A percentile compares a stretch with the other conserved stretches of the same genome.
Evolutionary conservation across 331 rosid species (phyloP).

Genomic region (Spiraea crenata): DNA sequence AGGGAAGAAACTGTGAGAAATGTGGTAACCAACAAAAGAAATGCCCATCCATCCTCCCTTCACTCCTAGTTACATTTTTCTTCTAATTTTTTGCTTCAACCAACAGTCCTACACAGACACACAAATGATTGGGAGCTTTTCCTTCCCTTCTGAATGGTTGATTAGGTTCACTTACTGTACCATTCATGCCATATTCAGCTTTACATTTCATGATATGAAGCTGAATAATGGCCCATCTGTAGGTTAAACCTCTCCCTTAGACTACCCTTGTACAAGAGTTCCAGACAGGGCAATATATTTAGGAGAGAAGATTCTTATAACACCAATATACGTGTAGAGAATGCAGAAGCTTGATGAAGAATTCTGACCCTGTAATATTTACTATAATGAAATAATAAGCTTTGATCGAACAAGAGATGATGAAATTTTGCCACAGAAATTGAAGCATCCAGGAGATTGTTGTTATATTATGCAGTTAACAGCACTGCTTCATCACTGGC

Average conservation of each 20-base stretch:
- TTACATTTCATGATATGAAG: slow-evolving; percentile 59
- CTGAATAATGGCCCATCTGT: slow-evolving; percentile 28
- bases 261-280: slow-evolving; percentile 10
- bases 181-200: slow-evolving; percentile 18
- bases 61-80: slow-evolving; percentile 26
- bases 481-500: not conserved
- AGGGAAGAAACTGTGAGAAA: slow-evolving; percentile 66
- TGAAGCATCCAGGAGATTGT: slow-evolving; percentile 22
- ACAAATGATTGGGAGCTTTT: slow-evolving; percentile 27
- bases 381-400: slow-evolving; percentile 12
- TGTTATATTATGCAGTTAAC: slow-evolving; percentile 9
- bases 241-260: slow-evolving; percentile 24
- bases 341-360: slow-evolving; percentile 22
- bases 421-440: not conserved
- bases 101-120: slow-evolving; percentile 7
- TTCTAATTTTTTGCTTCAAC: slow-evolving; percentile 6
- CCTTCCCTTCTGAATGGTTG: slow-evolving; percentile 11
- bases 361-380: not conserved
- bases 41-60: slow-evolving; percentile 46
- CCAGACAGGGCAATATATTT: not conserved
- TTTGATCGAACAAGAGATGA: not conserved
- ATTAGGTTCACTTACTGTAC: slow-evolving; percentile 23
- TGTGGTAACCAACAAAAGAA: slow-evolving; percentile 49
- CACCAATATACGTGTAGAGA: slow-evolving; percentile 19
- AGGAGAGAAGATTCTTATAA: slow-evolving; percentile 17